Evolutionary conservation across 2,329 filamentous ascomycete species (phyloP), one percentile per base, ranked within the genome.

Genomic region (Monascus ruber): DNA sequence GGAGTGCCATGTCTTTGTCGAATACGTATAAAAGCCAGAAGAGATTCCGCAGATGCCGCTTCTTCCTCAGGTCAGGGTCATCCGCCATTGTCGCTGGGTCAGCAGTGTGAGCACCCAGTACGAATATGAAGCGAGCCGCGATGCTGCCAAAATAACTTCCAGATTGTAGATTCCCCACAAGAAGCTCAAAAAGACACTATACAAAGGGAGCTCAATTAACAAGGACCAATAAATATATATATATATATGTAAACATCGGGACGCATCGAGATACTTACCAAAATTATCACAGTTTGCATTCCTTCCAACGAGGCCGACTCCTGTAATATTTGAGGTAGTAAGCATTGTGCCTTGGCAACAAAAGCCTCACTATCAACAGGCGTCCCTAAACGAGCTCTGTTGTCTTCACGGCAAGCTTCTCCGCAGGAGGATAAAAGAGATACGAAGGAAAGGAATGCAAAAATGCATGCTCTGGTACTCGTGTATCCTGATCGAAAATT

Each of bases 1-100:
- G 65, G 0, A 77, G 56, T 0, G 70, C 59, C 8, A 76, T 60
- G n/a, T 77, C 73, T 42, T 74, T 77, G 46, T 78, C 74, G 6
- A 74, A 53, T 2, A 60, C 61, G 41, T 74, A 77, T 44, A 67
- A 69, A 5, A 76, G 47, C 73, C 74, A 77, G 47, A 77, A 77
- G 0, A 76, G 32, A 36, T 59, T 58, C 5, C 62, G 59, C 4
- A 59, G 39, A 27, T 64, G 59, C 4, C 47, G 37, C 9, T 54
- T 50, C 5, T 41, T 47, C 37, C 49, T 47, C 24, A 42, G 34
- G 9, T 45, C 38, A n/a, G 36, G 47, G 8, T 45, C 43, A 17
- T 42, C 40, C 10, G 33, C 39, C 10, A 31, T 36, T 4, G 40
- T 53, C 48, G 34, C 39, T 26, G 40, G 45, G 24, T 44, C 41